phyloP scores from a whole-genome alignment of 352 stramenopile species.

The Phytopythium helicoides region DNA sequence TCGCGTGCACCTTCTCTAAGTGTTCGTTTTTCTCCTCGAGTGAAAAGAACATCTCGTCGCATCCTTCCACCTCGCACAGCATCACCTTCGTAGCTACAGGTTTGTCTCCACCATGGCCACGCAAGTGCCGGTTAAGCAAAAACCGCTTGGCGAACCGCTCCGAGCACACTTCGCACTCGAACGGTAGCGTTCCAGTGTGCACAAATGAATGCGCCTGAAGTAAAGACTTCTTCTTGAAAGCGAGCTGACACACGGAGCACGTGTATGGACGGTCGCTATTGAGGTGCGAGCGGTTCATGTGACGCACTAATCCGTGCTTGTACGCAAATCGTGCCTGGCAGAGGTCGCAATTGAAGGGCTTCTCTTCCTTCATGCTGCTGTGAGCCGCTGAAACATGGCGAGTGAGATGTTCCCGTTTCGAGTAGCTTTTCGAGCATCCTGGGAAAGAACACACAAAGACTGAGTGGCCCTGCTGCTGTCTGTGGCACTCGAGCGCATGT shows the following conservation, averaged over 20 bases:
- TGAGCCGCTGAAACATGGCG: constrained; percentile 54
- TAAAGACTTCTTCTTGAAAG: constrained; percentile 82
- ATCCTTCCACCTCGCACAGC: constrained; percentile 44
- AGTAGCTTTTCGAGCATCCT: constrained; percentile 54
- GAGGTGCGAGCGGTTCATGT: constrained; percentile 44
- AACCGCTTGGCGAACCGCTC: constrained; percentile 65
- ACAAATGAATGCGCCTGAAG: constrained; percentile 76
- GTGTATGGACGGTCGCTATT: constrained; percentile 58
- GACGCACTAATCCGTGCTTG: constrained; percentile 61
- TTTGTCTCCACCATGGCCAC: constrained; percentile 25
- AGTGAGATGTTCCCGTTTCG: constrained; percentile 59
- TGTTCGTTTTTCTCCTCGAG: constrained; percentile 41
- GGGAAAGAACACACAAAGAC: constrained; percentile 38
- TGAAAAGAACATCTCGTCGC: constrained; percentile 55
- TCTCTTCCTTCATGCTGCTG: constrained; percentile 21
- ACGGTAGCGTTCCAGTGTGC: constrained; percentile 72
- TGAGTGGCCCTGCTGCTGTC: constrained; percentile 8
- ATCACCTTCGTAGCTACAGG: constrained; percentile 39
- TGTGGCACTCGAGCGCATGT: constrained; percentile 28
- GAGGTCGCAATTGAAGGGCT: constrained; percentile 54
- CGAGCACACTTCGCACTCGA: constrained; percentile 60
- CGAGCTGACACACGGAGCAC: constrained; percentile 54
- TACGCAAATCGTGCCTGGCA: constrained; percentile 62
- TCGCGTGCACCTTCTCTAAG: constrained; percentile 1
- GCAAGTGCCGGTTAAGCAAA: constrained; percentile 46